Percentiles rank a stretch among this genome's conserved stretches.
Conservation (phyloP, 257 asterid genomes). For the Solanum bulbocastanum region DNA sequence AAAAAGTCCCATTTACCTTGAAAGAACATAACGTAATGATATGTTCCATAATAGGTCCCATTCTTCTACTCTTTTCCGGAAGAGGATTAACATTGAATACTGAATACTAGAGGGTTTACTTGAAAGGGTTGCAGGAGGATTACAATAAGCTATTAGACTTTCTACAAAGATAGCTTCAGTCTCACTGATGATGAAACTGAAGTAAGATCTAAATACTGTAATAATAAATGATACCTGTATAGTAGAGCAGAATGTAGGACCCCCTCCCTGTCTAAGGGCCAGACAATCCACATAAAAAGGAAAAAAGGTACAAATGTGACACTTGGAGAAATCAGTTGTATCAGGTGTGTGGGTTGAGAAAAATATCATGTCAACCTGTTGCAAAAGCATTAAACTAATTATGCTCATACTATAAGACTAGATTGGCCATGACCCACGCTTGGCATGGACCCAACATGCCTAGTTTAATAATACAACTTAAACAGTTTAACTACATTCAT, state of each 20-base stretch:
- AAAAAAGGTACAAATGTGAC: neutral
- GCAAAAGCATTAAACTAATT: neutral
- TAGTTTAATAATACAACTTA: neutral
- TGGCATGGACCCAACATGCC: neutral
- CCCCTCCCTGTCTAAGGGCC: neutral
- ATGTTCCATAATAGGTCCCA: neutral
- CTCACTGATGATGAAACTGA: neutral
- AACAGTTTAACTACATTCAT: neutral
- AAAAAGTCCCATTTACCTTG: neutral
- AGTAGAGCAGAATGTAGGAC: neutral
- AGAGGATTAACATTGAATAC: neutral
- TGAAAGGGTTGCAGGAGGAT: neutral
- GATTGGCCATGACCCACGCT: neutral
- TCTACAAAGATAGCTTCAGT: neutral
- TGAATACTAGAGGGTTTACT: neutral
- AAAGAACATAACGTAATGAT: neutral
- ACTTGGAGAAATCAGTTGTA: neutral
- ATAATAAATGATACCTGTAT: neutral
- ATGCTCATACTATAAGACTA: neutral
- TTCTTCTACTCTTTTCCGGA: neutral
- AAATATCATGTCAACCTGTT: neutral
- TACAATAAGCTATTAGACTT: neutral
- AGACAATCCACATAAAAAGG: neutral
- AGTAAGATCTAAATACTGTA: neutral
- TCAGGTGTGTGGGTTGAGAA: neutral